Evolutionary conservation across 306 rosid genomes (phyloP).

Genomic region (Parietaria judaica): DNA sequence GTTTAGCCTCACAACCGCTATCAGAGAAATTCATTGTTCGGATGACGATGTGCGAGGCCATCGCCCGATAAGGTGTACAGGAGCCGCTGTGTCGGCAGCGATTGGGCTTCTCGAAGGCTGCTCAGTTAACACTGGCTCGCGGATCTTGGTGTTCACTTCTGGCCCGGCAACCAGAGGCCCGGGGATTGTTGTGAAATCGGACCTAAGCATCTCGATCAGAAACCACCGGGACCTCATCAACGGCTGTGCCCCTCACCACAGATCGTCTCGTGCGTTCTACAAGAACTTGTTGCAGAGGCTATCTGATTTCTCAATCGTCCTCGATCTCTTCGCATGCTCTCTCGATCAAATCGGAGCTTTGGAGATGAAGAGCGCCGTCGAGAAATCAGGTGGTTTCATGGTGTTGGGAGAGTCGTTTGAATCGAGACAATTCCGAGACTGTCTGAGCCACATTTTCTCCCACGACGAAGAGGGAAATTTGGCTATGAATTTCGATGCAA

Average conservation of each 20-base stretch:
- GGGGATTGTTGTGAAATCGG: constrained; percentile 56
- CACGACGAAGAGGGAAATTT: constrained; percentile 48
- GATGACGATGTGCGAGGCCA: constrained; percentile 14
- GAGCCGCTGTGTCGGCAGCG: constrained; percentile 78
- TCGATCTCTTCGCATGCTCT: constrained; percentile 76
- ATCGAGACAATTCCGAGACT: constrained; percentile 55
- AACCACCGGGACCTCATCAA: constrained; percentile 63
- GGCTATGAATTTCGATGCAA: constrained; percentile 71
- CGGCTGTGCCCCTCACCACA: constrained; percentile 41
- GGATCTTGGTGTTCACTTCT: constrained; percentile 79
- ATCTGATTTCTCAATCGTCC: constrained; percentile 46
- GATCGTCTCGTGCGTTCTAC: constrained; percentile 53
- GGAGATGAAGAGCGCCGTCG: constrained; percentile 59
- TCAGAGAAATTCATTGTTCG: constrained; percentile 66
- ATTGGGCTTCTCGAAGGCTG: constrained; percentile 71
- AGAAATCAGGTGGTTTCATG: constrained; percentile 75
- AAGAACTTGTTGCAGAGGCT: constrained; percentile 44
- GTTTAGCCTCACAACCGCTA: constrained; percentile 55
- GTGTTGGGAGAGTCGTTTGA: constrained; percentile 72
- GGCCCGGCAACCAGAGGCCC: constrained; percentile 88
- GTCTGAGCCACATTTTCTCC: constrained; percentile 50
- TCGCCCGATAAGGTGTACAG: constrained; percentile 68
- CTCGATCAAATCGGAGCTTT: constrained; percentile 86
- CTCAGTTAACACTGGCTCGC: constrained; percentile 50
- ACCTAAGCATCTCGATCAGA: constrained; percentile 47